Evolutionary conservation across 371 early-diverging fungal species (phyloP).

Genomic region (Mortierella sp.): DNA sequence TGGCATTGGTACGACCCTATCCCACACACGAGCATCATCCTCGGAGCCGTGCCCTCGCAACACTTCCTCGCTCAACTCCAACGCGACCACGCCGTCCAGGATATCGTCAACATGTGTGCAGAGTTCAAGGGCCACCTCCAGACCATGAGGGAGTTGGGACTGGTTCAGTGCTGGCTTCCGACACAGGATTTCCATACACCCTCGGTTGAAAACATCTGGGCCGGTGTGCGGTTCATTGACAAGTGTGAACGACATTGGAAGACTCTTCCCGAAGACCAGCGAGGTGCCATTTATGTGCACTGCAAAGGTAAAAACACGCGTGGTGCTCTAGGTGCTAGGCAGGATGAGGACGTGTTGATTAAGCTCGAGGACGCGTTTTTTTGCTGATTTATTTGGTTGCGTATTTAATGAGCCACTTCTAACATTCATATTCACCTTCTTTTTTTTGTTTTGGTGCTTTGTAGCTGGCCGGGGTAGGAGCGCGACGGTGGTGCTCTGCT

Average conservation of each 20-base stretch:
- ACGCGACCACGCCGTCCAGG: slow-evolving; percentile 10
- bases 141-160: slow-evolving; percentile 28
- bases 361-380: not conserved
- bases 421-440: not conserved
- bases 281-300: slow-evolving; percentile 27
- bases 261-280: not conserved
- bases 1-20: slow-evolving; percentile 49
- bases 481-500: slow-evolving; percentile 45
- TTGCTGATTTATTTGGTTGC: not conserved
- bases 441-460: slow-evolving; percentile 2
- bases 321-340: too few relatives aligned
- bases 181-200: slow-evolving; percentile 47
- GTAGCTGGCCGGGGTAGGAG: slow-evolving; percentile 51
- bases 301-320: slow-evolving; percentile 51
- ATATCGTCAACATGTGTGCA: slow-evolving; percentile 52
- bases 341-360: not conserved
- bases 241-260: slow-evolving; percentile 23
- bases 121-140: slow-evolving; percentile 41
- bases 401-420: not conserved
- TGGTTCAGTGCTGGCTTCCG: slow-evolving; percentile 46
- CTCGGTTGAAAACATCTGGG: slow-evolving; percentile 33
- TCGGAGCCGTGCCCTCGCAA: slow-evolving; percentile 45
- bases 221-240: slow-evolving; percentile 25
- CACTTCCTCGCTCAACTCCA: slow-evolving; percentile 20
- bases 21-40: slow-evolving; percentile 28